A percentile compares a stretch with the other conserved stretches of the same genome.
Evolutionary conservation across 768 basidiomycete genomes (phyloP).

Genomic region (Macrolepiota dolichaula): DNA sequence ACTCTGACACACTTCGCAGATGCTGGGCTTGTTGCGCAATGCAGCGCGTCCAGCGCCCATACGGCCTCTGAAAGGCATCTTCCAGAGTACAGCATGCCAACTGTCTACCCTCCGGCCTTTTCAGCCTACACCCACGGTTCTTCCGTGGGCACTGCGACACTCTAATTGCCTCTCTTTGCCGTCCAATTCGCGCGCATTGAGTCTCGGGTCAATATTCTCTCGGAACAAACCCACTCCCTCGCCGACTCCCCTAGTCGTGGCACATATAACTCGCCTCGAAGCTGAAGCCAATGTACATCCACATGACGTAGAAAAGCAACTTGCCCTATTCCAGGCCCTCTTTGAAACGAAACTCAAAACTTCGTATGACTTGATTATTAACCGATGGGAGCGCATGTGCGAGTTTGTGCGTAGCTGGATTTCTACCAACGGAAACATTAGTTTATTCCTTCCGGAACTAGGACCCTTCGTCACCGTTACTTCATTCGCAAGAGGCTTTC

Average conservation of each 20-base stretch:
- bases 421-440: background rate
- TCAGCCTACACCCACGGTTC: background rate
- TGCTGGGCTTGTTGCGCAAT: constrained; percentile 13
- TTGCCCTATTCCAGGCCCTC: constrained; percentile 67
- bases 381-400: constrained; percentile 79
- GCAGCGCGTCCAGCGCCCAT: constrained; percentile 10
- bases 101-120: constrained; percentile 6
- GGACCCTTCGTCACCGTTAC: constrained; percentile 67
- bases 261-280: constrained; percentile 69
- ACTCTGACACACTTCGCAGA: background rate
- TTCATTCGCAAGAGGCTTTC: constrained; percentile 71
- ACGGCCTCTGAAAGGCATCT: background rate
- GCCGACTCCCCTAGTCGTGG: constrained; percentile 65
- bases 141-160: constrained; percentile 11
- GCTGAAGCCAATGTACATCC: constrained; percentile 75
- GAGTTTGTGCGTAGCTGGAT: constrained; percentile 63
- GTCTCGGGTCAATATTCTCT: constrained; percentile 43
- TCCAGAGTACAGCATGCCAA: constrained; percentile 14
- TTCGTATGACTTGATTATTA: constrained; percentile 70
- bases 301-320: constrained; percentile 64
- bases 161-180: constrained; percentile 17
- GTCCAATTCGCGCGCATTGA: constrained; percentile 28
- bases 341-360: constrained; percentile 59
- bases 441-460: constrained; percentile 25
- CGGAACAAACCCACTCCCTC: constrained; percentile 40